Conservation (phyloP, 1,284 basidiomycete genomes). For the Tilletia walkeri region DNA sequence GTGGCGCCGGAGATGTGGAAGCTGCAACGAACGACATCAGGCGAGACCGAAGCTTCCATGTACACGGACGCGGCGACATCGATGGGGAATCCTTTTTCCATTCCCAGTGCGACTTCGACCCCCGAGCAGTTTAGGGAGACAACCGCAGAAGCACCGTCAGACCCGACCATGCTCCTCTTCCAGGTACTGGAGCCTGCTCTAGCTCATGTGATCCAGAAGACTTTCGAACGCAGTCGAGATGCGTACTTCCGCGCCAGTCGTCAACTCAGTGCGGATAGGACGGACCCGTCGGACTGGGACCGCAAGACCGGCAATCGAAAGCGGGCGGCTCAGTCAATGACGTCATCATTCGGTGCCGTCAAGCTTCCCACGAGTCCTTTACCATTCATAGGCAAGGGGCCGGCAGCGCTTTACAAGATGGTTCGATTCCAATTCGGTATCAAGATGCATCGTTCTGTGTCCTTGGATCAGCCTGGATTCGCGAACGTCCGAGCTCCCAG, state of each 20-base stretch:
- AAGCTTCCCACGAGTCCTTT: background rate
- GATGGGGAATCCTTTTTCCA: background rate
- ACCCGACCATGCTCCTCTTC: background rate
- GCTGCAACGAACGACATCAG: background rate
- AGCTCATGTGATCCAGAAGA: background rate
- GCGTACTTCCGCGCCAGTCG: constrained; percentile 16
- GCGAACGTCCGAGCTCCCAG: background rate
- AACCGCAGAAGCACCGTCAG: too few species aligned
- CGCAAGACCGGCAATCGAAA: background rate
- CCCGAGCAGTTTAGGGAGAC: background rate
- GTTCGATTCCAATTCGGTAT: background rate
- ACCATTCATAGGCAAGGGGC: background rate
- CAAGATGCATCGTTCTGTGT: constrained; percentile 8
- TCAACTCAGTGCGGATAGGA: background rate
- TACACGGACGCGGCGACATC: background rate
- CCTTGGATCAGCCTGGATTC: constrained; percentile 4
- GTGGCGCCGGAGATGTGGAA: too few species aligned
- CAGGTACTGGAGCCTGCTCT: constrained; percentile 1
- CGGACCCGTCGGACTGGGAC: background rate
- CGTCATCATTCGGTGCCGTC: background rate
- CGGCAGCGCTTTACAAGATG: constrained; percentile 8
- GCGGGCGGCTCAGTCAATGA: background rate
- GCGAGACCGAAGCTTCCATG: background rate
- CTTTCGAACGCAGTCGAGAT: constrained; percentile 5
- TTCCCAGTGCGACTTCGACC: background rate